These are phyloP conservation scores for Gamsiella multidivaricata DNA, from an alignment of 192 early-diverging fungal species.

Conservation along the genomic window DNA sequence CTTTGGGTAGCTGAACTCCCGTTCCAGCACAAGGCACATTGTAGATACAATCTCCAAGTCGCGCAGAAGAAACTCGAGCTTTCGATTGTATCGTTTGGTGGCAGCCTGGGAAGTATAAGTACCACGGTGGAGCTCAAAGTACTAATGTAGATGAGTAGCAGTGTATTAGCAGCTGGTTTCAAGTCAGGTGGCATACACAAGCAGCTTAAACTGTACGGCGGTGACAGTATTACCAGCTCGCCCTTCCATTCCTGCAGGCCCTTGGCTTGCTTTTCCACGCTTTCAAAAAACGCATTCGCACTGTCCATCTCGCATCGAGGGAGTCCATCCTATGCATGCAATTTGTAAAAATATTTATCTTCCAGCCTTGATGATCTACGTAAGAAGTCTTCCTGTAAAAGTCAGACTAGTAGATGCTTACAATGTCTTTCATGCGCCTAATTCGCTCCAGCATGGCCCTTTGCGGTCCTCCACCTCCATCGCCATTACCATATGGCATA, in stretches of 20 bases:
- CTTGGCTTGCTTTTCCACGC: slow-evolving; percentile 73
- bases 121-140: slow-evolving; percentile 98
- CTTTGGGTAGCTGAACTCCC: slow-evolving; percentile 72
- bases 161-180: too few relatives aligned
- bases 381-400: too few relatives aligned
- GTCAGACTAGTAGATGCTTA: slow-evolving; percentile 35
- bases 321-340: slow-evolving; percentile 69
- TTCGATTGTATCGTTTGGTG: slow-evolving; percentile 89
- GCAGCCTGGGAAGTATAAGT: slow-evolving; percentile 95
- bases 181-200: too few relatives aligned
- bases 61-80: slow-evolving; percentile 84
- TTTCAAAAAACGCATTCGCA: slow-evolving; percentile 88
- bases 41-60: slow-evolving; percentile 84
- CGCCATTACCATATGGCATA: slow-evolving; percentile 94
- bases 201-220: background rate
- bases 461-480: slow-evolving; percentile 94
- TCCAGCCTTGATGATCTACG: background rate
- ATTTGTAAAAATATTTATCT: background rate
- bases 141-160: too few relatives aligned
- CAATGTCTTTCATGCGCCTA: slow-evolving; percentile 75
- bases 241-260: slow-evolving; percentile 92
- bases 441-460: slow-evolving; percentile 88
- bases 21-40: slow-evolving; percentile 1
- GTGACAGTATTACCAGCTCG: slow-evolving; percentile 74
- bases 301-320: slow-evolving; percentile 78